phyloP scores from a whole-genome alignment of 225 moss, liverwort and hornwort genomes.

The Straminergon stramineum region DNA sequence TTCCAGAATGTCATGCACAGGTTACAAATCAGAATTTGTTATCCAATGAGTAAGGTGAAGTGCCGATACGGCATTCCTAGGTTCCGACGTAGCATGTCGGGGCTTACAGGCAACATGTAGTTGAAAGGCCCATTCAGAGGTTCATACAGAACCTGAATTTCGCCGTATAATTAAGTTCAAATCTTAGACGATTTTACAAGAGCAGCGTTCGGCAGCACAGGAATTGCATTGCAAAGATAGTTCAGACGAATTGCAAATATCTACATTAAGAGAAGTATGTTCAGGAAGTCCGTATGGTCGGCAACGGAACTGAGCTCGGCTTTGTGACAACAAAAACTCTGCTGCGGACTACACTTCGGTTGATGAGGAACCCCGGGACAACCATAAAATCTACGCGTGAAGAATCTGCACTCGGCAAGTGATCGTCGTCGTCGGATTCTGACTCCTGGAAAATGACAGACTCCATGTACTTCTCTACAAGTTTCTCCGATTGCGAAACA shows the following conservation, averaged over 20 bases:
- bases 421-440: conserved; percentile 22
- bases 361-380: conserved; percentile 32
- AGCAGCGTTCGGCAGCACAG: background rate
- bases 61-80: background rate
- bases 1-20: background rate
- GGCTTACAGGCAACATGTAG: background rate
- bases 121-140: background rate
- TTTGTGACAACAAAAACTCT: conserved; percentile 22
- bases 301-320: conserved; percentile 11
- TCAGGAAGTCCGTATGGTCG: background rate
- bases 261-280: background rate
- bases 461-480: conserved; percentile 30
- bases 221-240: background rate
- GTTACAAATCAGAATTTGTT: background rate
- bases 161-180: background rate
- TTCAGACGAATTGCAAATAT: background rate
- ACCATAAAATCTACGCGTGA: conserved; percentile 33
- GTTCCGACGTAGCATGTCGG: background rate
- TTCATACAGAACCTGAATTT: background rate
- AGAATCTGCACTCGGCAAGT: background rate
- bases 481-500: conserved; percentile 10
- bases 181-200: background rate
- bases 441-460: conserved; percentile 24
- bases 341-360: conserved; percentile 17
- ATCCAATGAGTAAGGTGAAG: background rate